Conservation (phyloP, 225 moss, liverwort and hornwort species). For the Thuidium tamariscinum region DNA sequence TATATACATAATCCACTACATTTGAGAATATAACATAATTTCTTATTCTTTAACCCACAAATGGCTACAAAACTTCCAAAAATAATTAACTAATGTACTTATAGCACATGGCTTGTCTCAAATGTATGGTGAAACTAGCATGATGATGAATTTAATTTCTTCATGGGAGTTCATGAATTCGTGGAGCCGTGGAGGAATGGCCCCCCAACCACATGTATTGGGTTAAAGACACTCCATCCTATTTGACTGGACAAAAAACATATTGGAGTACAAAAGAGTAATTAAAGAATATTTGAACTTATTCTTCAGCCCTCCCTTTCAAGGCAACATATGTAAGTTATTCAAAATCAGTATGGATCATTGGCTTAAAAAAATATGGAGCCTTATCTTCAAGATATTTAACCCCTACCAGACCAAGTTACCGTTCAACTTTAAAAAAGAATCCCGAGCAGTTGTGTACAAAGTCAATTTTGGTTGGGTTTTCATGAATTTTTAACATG, state of each 20-base stretch:
- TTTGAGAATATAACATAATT: too few relatives aligned
- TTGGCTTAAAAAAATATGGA: background rate
- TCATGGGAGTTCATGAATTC: background rate
- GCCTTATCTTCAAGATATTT: background rate
- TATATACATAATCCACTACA: background rate
- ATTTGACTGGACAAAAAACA: background rate
- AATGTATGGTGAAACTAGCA: background rate
- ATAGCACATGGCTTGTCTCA: too few relatives aligned
- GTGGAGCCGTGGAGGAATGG: background rate
- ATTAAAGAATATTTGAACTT: background rate
- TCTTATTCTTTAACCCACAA: too few relatives aligned
- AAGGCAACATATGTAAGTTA: background rate
- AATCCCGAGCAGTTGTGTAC: too few relatives aligned
- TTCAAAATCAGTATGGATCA: background rate
- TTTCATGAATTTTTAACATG: too few relatives aligned
- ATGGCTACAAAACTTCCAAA: too few relatives aligned
- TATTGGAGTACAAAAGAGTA: background rate
- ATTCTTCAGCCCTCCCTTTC: background rate
- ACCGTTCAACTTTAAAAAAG: fast-evolving
- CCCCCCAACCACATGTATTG: background rate
- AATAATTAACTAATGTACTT: too few relatives aligned
- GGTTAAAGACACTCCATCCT: background rate
- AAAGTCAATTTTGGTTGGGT: too few relatives aligned
- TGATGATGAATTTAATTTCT: background rate
- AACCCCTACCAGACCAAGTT: background rate